Evolutionary conservation across 2,329 filamentous ascomycete species (phyloP).

Genomic region (Cryoendolithus antarcticus): DNA sequence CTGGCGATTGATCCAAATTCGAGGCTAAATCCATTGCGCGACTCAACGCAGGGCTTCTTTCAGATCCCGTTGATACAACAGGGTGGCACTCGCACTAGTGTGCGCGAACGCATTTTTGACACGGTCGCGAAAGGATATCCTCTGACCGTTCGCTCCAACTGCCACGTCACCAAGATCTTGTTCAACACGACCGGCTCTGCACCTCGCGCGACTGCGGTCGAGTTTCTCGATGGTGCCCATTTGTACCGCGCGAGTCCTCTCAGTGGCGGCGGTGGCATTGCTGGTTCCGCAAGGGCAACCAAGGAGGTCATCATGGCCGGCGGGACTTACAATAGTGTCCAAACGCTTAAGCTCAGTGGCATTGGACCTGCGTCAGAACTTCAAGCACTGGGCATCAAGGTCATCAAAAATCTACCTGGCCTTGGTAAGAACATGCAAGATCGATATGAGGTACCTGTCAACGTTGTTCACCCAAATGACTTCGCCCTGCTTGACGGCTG

Average conservation of each 20-base stretch:
- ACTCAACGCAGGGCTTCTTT: conserved; percentile 38
- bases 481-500: conserved; percentile 28
- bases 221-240: conserved; percentile 29
- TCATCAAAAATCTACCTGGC: conserved; percentile 44
- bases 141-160: conserved; percentile 46
- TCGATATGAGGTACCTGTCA: conserved; percentile 43
- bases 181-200: conserved; percentile 49
- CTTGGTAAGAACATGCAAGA: conserved; percentile 54
- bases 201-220: conserved; percentile 35
- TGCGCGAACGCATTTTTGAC: conserved; percentile 44
- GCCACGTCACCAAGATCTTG: conserved; percentile 52
- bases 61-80: conserved; percentile 47
- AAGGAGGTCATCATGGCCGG: conserved; percentile 35
- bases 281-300: conserved; percentile 30
- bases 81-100: conserved; percentile 31
- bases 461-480: conserved; percentile 30
- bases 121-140: conserved; percentile 38
- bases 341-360: conserved; percentile 52
- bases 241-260: conserved; percentile 30
- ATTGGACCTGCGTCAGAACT: conserved; percentile 45
- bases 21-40: conserved; percentile 12
- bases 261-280: conserved; percentile 21
- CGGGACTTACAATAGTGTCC: conserved; percentile 51
- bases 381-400: conserved; percentile 37
- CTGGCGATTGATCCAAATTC: no score